Conservation (phyloP, 2,329 filamentous ascomycete species). For the Shiraia sp. region DNA sequence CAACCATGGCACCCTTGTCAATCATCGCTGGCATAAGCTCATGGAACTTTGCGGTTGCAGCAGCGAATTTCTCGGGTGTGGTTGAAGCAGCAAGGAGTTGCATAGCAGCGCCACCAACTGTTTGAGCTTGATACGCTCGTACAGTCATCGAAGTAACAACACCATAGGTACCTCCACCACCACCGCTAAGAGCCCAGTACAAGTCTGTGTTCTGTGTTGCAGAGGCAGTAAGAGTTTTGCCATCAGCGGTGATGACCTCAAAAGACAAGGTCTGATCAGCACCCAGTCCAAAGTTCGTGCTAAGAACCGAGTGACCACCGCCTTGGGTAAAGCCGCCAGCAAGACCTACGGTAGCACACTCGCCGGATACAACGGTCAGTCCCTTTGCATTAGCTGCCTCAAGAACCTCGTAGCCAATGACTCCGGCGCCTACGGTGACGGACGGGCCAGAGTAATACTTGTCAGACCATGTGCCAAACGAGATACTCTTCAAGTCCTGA, state of each 20-base stretch:
- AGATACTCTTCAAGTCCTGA: conserved; percentile 15
- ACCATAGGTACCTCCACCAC: conserved; percentile 17
- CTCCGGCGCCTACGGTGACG: conserved; percentile 2
- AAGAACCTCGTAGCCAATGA: conserved; percentile 16
- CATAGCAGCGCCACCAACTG: conserved; percentile 26
- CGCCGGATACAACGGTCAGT: conserved; percentile 7
- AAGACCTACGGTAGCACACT: conserved; percentile 51
- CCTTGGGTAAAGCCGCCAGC: conserved; percentile 42
- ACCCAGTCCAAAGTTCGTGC: conserved; percentile 42
- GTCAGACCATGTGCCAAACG: conserved; percentile 2
- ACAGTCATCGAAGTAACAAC: conserved; percentile 31
- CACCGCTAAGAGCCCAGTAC: conserved; percentile 20
- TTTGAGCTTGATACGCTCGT: conserved; percentile 24
- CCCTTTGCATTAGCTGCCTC: conserved; percentile 19
- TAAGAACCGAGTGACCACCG: conserved; percentile 57
- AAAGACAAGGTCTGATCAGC: conserved; percentile 16
- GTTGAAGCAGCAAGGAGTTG: conserved; percentile 21
- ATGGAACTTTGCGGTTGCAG: conserved; percentile 12
- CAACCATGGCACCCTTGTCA: conserved; percentile 23
- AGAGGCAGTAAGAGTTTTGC: conserved; percentile 14
- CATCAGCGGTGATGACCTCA: conserved; percentile 11
- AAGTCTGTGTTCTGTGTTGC: conserved; percentile 13
- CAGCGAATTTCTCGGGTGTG: conserved; percentile 18
- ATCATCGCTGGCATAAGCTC: conserved; percentile 22
- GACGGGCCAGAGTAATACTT: conserved; percentile 5